Conservation (phyloP, 2,329 filamentous ascomycete genomes). For the Hypoxylon sp. region DNA sequence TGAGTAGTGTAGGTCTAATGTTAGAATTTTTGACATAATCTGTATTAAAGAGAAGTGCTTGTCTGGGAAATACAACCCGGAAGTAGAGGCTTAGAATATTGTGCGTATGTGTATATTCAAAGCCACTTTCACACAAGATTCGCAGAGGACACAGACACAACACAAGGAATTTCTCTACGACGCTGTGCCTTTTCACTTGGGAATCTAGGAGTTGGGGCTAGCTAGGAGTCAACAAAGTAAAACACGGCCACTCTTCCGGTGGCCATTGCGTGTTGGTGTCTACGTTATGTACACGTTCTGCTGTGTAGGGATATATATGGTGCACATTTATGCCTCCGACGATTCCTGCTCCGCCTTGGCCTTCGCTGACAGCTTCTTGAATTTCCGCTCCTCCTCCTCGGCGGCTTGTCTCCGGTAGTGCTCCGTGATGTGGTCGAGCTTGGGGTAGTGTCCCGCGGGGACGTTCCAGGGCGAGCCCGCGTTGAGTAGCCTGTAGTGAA, state of each 20-base stretch:
- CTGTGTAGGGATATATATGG: constrained; percentile 32
- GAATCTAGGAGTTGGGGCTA: neutral
- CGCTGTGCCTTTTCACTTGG: neutral
- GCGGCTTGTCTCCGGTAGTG: constrained; percentile 70
- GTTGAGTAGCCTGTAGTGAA: constrained; percentile 61
- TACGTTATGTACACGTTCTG: constrained; percentile 20
- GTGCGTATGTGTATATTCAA: neutral
- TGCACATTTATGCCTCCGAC: constrained; percentile 17
- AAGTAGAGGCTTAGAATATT: neutral
- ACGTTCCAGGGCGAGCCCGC: constrained; percentile 68
- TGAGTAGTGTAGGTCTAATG: neutral
- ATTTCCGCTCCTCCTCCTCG: constrained; percentile 70
- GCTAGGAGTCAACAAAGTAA: constrained; percentile 5
- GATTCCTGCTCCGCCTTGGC: constrained; percentile 41
- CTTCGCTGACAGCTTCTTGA: constrained; percentile 62
- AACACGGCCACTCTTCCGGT: constrained; percentile 4
- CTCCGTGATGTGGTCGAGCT: constrained; percentile 69
- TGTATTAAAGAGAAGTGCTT: neutral
- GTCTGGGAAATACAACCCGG: neutral
- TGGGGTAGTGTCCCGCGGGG: constrained; percentile 67
- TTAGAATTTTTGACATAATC: neutral
- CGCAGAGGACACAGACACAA: neutral
- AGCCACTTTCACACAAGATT: neutral
- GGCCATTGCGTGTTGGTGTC: constrained; percentile 11
- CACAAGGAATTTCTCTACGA: no score